Percentiles rank a stretch among this genome's conserved stretches.
These are phyloP conservation scores for Cytidiella melzeri DNA, from an alignment of 768 basidiomycete genomes.

Conservation along the genomic window DNA sequence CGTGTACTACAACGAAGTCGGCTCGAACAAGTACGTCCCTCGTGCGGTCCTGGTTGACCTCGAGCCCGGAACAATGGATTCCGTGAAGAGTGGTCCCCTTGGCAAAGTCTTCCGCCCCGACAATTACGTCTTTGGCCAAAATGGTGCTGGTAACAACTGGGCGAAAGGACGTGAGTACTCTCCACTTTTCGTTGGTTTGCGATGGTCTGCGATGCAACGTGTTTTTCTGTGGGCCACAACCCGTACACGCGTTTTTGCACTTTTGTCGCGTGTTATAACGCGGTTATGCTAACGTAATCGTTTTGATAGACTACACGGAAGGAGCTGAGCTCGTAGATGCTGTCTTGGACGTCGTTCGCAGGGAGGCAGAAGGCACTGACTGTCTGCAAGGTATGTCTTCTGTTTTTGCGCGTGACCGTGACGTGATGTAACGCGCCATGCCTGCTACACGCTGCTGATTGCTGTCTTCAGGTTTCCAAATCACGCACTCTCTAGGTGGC, in stretches of 20 bases:
- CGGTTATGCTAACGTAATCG: constrained; percentile 15
- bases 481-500: constrained; percentile 97
- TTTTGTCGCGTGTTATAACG: constrained; percentile 12
- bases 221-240: not conserved
- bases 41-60: constrained; percentile 96
- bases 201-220: not conserved
- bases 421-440: constrained; percentile 12
- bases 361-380: constrained; percentile 97
- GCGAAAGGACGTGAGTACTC: constrained; percentile 91
- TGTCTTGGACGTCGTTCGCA: constrained; percentile 96
- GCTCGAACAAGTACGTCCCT: constrained; percentile 95
- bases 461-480: constrained; percentile 79
- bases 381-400: constrained; percentile 85
- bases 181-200: not conserved
- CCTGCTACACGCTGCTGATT: constrained; percentile 10
- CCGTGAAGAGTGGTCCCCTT: constrained; percentile 83
- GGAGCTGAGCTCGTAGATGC: constrained; percentile 98
- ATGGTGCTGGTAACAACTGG: constrained; percentile 99
- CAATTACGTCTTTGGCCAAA: constrained; percentile 98
- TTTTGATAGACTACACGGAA: constrained; percentile 70
- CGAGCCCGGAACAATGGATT: constrained; percentile 96
- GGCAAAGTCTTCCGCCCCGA: constrained; percentile 94
- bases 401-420: constrained; percentile 7
- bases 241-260: constrained; percentile 12
- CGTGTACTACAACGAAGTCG: constrained; percentile 97